A percentile compares a stretch with the other conserved stretches of the same genome.
phyloP scores from a whole-genome alignment of 2,329 filamentous ascomycete species.

The Cladophialophora carrionii region DNA sequence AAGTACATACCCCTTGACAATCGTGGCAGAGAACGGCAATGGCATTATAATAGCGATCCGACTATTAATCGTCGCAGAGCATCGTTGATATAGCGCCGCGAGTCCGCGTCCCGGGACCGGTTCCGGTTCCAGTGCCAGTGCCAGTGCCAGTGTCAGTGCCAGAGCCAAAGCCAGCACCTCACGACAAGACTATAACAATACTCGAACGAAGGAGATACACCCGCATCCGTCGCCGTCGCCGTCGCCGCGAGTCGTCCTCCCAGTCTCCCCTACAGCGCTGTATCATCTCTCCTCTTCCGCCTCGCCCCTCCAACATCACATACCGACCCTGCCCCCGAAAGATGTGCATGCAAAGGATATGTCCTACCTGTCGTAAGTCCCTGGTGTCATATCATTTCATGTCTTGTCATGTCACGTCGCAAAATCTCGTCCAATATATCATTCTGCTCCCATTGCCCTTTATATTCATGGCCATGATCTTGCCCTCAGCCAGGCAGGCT shows the following conservation, averaged over 20 bases:
- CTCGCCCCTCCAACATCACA: not conserved
- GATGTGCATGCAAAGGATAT: constrained; percentile 59
- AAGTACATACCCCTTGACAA: not conserved
- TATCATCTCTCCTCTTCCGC: not conserved
- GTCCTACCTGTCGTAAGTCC: constrained; percentile 55
- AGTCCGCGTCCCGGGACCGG: not conserved
- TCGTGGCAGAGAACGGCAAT: not conserved
- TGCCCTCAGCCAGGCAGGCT: too few relatives aligned
- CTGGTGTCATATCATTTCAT: not conserved
- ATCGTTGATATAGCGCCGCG: not conserved
- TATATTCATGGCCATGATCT: not conserved
- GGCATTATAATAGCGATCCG: not conserved
- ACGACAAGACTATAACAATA: not conserved
- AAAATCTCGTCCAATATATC: not conserved
- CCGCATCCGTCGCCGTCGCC: not conserved
- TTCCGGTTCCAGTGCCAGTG: not conserved
- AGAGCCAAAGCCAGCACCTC: not conserved
- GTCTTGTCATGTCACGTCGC: not conserved
- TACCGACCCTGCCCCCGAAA: not conserved
- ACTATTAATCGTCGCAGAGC: not conserved
- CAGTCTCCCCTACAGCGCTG: not conserved
- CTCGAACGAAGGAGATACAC: not conserved
- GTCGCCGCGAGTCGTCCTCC: not conserved
- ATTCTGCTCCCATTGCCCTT: not conserved
- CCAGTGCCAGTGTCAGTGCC: not conserved